Percentiles rank a stretch among this genome's conserved stretches.
Evolutionary conservation across 768 basidiomycete species (phyloP).

Genomic region (Trametes villosa): DNA sequence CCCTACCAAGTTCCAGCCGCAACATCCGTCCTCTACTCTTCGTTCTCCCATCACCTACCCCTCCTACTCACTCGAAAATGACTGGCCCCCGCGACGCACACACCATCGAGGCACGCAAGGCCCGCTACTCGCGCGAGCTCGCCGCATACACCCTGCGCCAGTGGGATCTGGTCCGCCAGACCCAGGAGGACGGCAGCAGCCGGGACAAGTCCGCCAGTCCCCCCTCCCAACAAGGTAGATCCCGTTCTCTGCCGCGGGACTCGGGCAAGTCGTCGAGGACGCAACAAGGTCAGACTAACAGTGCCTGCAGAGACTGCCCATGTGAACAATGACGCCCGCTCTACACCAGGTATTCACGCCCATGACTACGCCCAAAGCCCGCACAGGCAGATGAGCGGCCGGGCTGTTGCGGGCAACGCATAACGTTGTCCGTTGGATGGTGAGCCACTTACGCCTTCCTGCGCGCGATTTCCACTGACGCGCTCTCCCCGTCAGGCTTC

Average conservation of each 20-base stretch:
- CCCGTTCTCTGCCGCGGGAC: conserved; percentile 2
- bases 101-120: conserved; percentile 36
- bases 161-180: conserved; percentile 38
- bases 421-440: neutral
- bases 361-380: conserved; percentile 33
- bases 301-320: neutral
- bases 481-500: neutral
- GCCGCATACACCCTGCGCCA: conserved; percentile 45
- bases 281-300: conserved; percentile 26
- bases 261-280: conserved; percentile 9
- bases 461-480: neutral
- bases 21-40: conserved; percentile 1
- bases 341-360: conserved; percentile 30
- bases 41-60: neutral
- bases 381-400: conserved; percentile 23
- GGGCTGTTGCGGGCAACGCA: conserved; percentile 17
- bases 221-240: conserved; percentile 12
- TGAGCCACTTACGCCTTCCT: neutral
- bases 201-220: conserved; percentile 15
- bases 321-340: conserved; percentile 6
- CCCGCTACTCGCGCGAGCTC: conserved; percentile 42
- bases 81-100: conserved; percentile 21
- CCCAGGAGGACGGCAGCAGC: conserved; percentile 22
- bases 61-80: conserved; percentile 16
- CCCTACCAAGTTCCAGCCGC: neutral